Conservation (phyloP, 495 filamentous ascomycete genomes). For the Staphylotrichum longicolle region DNA sequence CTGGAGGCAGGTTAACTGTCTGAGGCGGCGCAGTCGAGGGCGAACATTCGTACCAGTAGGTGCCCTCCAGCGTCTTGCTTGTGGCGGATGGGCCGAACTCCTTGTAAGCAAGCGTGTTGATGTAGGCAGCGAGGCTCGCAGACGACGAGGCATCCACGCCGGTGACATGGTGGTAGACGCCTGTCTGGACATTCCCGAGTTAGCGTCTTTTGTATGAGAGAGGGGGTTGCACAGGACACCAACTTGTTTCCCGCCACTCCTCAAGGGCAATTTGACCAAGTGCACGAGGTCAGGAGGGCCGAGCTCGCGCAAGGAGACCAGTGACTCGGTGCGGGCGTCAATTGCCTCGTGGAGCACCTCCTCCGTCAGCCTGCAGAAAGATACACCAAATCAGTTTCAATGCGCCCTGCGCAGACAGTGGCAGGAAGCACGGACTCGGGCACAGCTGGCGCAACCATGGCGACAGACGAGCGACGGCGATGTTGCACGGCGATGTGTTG, state of each 20-base stretch:
- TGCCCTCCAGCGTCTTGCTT: constrained; percentile 85
- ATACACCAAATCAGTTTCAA: constrained; percentile 25
- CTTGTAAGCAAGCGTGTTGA: constrained; percentile 93
- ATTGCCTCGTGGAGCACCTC: constrained; percentile 84
- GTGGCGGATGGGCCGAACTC: constrained; percentile 72
- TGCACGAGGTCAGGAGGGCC: constrained; percentile 95
- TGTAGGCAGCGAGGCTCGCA: constrained; percentile 92
- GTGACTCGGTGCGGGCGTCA: constrained; percentile 82
- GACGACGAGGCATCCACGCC: constrained; percentile 97
- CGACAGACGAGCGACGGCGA: constrained; percentile 28
- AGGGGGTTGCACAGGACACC: constrained; percentile 16
- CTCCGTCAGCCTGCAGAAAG: constrained; percentile 71
- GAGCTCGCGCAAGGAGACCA: constrained; percentile 81
- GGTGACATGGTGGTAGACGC: constrained; percentile 97
- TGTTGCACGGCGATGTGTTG: constrained; percentile 6
- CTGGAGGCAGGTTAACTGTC: constrained; percentile 42
- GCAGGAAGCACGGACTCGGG: constrained; percentile 66
- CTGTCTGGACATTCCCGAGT: constrained; percentile 57
- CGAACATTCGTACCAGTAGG: constrained; percentile 70
- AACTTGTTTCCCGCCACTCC: constrained; percentile 64
- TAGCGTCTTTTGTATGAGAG: constrained; percentile 13
- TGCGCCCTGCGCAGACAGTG: constrained; percentile 6
- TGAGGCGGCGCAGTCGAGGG: background rate
- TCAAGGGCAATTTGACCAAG: constrained; percentile 79
- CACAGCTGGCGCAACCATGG: constrained; percentile 85